Percentiles rank a stretch among this genome's conserved stretches.
phyloP scores from a whole-genome alignment of 129 eudicot species.

The Apium graveolens region DNA sequence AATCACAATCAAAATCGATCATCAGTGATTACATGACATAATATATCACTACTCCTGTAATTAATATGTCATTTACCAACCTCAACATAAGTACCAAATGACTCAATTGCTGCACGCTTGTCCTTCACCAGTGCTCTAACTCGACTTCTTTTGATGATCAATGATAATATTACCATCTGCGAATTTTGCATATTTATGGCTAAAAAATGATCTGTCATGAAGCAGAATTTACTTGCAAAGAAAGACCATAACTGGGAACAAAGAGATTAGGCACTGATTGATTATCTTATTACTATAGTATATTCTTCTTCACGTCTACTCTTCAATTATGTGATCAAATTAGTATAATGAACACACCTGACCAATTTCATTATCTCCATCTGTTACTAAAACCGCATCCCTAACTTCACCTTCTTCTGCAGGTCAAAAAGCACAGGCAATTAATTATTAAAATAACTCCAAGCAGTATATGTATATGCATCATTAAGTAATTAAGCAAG shows the following conservation, averaged over 20 bases:
- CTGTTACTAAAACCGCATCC: slow-evolving; percentile 87
- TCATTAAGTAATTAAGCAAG: background rate
- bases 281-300: background rate
- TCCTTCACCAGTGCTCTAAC: slow-evolving; percentile 94
- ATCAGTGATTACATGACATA: slow-evolving; percentile 6
- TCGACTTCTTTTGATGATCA: slow-evolving; percentile 71
- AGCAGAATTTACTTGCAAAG: slow-evolving; percentile 4
- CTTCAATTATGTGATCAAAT: background rate
- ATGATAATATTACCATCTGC: slow-evolving; percentile 73
- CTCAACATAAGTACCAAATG: slow-evolving; percentile 97
- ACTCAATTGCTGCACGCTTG: slow-evolving; percentile 77
- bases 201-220: slow-evolving; percentile 4
- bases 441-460: slow-evolving; percentile 11
- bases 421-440: slow-evolving; percentile 17
- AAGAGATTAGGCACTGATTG: background rate
- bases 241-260: background rate
- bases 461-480: slow-evolving; percentile 2
- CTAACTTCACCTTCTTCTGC: slow-evolving; percentile 65
- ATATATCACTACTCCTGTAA: background rate
- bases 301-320: background rate
- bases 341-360: slow-evolving; percentile 44
- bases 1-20: slow-evolving; percentile 11
- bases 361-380: slow-evolving; percentile 91
- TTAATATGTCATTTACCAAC: slow-evolving; percentile 28
- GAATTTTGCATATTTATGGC: slow-evolving; percentile 15